A percentile compares a stretch with the other conserved stretches of the same genome.
Evolutionary conservation across 345 rosid genomes (phyloP).

Genomic region (Salix viminalis): DNA sequence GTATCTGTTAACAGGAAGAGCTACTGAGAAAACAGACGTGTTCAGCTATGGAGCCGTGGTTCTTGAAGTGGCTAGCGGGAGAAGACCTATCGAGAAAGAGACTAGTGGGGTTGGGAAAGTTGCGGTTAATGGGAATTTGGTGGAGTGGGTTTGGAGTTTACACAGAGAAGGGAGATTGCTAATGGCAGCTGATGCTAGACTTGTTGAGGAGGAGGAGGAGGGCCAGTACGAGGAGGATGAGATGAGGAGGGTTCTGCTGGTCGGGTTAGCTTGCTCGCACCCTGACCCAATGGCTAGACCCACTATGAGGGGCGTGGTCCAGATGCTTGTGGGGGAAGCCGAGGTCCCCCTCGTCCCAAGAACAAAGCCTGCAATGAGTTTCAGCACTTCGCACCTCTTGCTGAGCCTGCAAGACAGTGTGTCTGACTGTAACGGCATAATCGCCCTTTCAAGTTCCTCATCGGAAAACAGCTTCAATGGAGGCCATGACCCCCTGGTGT

Average conservation of each 20-base stretch:
- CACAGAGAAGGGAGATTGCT: conserved; percentile 73
- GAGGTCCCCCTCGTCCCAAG: conserved; percentile 78
- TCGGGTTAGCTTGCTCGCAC: conserved; percentile 88
- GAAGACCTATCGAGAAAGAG: conserved; percentile 79
- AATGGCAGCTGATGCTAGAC: conserved; percentile 65
- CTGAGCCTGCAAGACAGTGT: conserved; percentile 80
- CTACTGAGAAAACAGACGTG: conserved; percentile 82
- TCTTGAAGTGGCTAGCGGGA: conserved; percentile 77
- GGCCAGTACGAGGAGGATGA: conserved; percentile 57
- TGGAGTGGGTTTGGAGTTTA: conserved; percentile 95
- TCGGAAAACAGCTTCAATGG: conserved; percentile 46
- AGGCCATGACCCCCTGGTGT: conserved; percentile 27
- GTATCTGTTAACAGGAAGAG: conserved; percentile 82
- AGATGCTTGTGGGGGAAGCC: conserved; percentile 85
- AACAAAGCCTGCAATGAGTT: conserved; percentile 76
- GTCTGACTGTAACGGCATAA: conserved; percentile 70
- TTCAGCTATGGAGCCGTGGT: conserved; percentile 93
- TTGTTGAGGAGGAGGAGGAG: conserved; percentile 13
- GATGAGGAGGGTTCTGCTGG: conserved; percentile 58
- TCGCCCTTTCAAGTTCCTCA: conserved; percentile 56
- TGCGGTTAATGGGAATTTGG: conserved; percentile 58
- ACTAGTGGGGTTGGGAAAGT: conserved; percentile 27
- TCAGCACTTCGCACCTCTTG: conserved; percentile 77
- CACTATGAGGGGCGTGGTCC: conserved; percentile 75
- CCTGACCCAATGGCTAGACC: conserved; percentile 90